Conservation (phyloP, 192 early-diverging fungal species). For the Coemansia interrupta region DNA sequence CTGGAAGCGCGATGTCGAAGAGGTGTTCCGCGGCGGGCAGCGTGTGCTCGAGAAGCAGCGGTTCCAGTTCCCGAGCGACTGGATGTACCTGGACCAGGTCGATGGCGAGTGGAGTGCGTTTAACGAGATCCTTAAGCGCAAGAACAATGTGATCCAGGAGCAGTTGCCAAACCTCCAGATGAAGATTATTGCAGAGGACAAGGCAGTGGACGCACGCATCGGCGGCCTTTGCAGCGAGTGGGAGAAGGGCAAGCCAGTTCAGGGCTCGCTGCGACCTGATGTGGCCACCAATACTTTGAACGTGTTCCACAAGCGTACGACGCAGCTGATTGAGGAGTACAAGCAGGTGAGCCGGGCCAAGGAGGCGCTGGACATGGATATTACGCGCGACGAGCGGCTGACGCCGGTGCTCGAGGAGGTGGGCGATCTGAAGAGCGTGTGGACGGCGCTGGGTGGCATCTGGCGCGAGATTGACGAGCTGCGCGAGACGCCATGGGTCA, state of each 20-base stretch:
- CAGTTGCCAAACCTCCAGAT: constrained; percentile 89
- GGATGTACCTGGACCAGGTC: constrained; percentile 92
- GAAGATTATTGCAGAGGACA: constrained; percentile 94
- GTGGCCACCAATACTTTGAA: constrained; percentile 75
- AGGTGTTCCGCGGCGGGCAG: constrained; percentile 82
- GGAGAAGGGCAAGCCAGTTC: constrained; percentile 92
- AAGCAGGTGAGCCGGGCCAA: constrained; percentile 87
- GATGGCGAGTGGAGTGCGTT: constrained; percentile 98
- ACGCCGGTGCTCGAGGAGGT: constrained; percentile 88
- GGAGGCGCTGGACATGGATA: constrained; percentile 88
- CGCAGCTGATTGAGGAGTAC: constrained; percentile 78
- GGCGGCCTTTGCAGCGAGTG: constrained; percentile 80
- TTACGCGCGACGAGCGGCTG: constrained; percentile 64
- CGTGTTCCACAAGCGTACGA: constrained; percentile 80
- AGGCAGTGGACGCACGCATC: constrained; percentile 80
- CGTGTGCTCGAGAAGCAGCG: constrained; percentile 89
- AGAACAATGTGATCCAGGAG: constrained; percentile 89
- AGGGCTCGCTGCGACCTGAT: constrained; percentile 87
- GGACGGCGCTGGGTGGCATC: constrained; percentile 74
- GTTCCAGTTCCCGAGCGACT: constrained; percentile 91
- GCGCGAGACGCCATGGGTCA: constrained; percentile 82
- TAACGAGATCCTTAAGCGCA: constrained; percentile 86
- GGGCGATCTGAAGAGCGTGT: constrained; percentile 87
- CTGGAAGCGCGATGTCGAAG: constrained; percentile 80
- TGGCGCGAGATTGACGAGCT: constrained; percentile 84